Evolutionary conservation across 2,329 filamentous ascomycete species (phyloP).

Genomic region (Dothideomycetidae sp.): DNA sequence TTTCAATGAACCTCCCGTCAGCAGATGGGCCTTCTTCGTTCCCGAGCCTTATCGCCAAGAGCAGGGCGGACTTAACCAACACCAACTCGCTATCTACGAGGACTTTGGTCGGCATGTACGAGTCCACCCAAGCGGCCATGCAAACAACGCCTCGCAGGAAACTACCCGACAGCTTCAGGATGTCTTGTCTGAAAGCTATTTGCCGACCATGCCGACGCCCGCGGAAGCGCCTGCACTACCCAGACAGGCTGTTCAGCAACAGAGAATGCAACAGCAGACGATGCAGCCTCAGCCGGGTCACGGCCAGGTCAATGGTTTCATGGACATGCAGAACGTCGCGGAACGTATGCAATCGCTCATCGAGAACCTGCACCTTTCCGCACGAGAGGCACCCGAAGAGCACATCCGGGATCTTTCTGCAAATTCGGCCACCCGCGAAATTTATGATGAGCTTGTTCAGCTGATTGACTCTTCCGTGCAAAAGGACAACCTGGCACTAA

Average conservation of each 20-base stretch:
- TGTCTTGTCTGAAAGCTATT: slow-evolving; percentile 47
- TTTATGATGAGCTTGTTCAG: slow-evolving; percentile 43
- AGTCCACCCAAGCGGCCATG: slow-evolving; percentile 33
- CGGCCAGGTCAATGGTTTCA: slow-evolving; percentile 46
- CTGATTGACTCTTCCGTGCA: slow-evolving; percentile 39
- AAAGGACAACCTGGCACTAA: slow-evolving; percentile 42
- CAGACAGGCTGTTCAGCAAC: slow-evolving; percentile 40
- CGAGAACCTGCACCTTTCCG: slow-evolving; percentile 41
- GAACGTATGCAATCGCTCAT: slow-evolving; percentile 42
- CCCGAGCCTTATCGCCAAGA: slow-evolving; percentile 85
- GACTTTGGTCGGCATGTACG: slow-evolving; percentile 84
- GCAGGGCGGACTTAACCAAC: slow-evolving; percentile 67
- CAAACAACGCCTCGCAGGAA: slow-evolving; percentile 43
- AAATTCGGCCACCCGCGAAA: slow-evolving; percentile 40
- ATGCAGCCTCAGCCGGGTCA: slow-evolving; percentile 22
- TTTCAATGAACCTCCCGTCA: slow-evolving; percentile 67
- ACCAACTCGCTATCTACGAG: slow-evolving; percentile 92
- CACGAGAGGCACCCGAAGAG: slow-evolving; percentile 43
- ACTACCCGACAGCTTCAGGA: slow-evolving; percentile 47
- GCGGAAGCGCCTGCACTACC: slow-evolving; percentile 48
- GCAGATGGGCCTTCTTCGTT: slow-evolving; percentile 84
- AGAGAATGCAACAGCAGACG: slow-evolving; percentile 28
- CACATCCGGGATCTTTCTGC: slow-evolving; percentile 43
- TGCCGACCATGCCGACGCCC: slow-evolving; percentile 48
- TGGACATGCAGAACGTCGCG: slow-evolving; percentile 38